Conservation (phyloP, 768 basidiomycete genomes). For the Tricholoma sp. region DNA sequence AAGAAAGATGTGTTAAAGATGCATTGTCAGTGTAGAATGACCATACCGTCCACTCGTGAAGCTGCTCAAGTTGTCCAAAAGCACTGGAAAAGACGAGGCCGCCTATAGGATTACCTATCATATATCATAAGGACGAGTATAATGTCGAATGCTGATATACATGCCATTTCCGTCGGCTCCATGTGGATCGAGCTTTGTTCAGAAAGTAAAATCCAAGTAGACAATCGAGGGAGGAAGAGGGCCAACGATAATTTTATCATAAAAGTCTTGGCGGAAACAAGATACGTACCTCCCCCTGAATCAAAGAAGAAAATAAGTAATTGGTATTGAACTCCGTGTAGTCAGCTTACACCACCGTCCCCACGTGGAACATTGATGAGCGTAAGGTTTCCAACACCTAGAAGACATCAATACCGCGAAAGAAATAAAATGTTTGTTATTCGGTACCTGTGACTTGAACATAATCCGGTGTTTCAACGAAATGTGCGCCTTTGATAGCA, state of each 20-base stretch:
- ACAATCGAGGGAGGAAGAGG: neutral
- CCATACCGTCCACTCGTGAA: constrained; percentile 71
- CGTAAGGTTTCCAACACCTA: constrained; percentile 61
- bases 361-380: constrained; percentile 43
- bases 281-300: constrained; percentile 9
- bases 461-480: constrained; percentile 68
- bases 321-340: neutral
- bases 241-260: neutral
- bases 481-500: constrained; percentile 59
- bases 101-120: constrained; percentile 51
- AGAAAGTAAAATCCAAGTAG: neutral
- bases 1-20: too few relatives aligned
- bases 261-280: too few relatives aligned
- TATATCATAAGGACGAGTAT: neutral
- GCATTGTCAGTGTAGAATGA: neutral
- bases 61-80: constrained; percentile 51
- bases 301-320: neutral
- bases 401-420: neutral
- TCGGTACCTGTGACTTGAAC: constrained; percentile 50
- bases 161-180: constrained; percentile 56
- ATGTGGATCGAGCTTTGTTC: constrained; percentile 59
- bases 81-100: constrained; percentile 67
- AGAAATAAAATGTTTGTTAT: neutral
- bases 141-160: neutral
- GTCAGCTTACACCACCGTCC: constrained; percentile 46